These are phyloP conservation scores for Lobulomyces angularis DNA, from an alignment of 192 early-diverging fungal genomes.

Conservation along the genomic window DNA sequence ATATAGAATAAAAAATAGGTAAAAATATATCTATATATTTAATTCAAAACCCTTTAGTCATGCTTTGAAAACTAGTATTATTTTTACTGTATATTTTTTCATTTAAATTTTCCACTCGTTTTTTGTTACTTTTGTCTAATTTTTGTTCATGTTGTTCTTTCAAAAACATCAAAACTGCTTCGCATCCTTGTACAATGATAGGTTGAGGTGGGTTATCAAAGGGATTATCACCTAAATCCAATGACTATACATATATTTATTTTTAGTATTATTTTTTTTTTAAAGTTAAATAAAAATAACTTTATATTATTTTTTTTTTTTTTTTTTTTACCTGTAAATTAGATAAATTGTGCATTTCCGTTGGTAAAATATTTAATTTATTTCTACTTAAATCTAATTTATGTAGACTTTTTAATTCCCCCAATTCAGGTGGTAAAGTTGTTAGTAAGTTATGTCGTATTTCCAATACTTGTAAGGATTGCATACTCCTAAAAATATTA, in stretches of 20 bases:
- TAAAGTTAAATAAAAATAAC: not conserved
- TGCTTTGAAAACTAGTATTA: too few relatives aligned
- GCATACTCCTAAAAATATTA: too few relatives aligned
- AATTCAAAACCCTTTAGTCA: too few relatives aligned
- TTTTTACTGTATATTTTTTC: too few relatives aligned
- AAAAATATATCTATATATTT: too few relatives aligned
- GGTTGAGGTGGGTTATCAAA: constrained; percentile 27
- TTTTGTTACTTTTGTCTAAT: too few relatives aligned
- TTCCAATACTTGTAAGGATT: constrained; percentile 26
- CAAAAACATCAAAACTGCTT: constrained; percentile 9
- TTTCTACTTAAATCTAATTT: constrained; percentile 21
- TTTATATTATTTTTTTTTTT: not conserved
- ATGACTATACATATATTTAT: constrained; percentile 12
- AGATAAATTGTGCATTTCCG: constrained; percentile 13
- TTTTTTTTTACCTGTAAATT: constrained; percentile 8
- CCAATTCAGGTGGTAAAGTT: constrained; percentile 18
- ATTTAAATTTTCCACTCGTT: too few relatives aligned
- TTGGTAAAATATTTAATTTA: constrained; percentile 23
- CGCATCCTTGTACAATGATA: constrained; percentile 18
- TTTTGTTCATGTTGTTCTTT: too few relatives aligned
- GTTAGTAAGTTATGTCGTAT: constrained; percentile 20
- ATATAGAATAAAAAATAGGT: too few relatives aligned
- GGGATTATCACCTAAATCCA: constrained; percentile 29
- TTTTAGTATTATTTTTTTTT: too few relatives aligned
- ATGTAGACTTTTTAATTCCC: constrained; percentile 11